phyloP scores from a whole-genome alignment of 2,329 filamentous ascomycete species.

The Colletotrichum tropicicola region DNA sequence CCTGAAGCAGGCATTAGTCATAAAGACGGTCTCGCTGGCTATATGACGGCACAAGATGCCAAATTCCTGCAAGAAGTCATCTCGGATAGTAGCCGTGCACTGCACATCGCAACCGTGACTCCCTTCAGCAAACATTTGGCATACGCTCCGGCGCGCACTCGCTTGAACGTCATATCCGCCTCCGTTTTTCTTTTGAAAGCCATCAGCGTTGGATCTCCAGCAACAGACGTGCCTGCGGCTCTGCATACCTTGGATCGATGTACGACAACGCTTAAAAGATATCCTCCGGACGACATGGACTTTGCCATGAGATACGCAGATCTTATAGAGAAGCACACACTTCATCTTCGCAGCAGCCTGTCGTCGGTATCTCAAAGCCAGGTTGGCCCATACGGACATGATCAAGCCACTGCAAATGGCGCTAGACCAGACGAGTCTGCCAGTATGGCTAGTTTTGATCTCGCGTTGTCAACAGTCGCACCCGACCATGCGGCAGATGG shows the following conservation, averaged over 20 bases:
- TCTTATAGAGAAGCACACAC: conserved; percentile 33
- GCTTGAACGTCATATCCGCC: conserved; percentile 33
- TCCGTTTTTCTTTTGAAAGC: conserved; percentile 36
- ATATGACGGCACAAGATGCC: conserved; percentile 31
- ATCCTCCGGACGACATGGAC: conserved; percentile 35
- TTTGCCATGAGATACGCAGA: conserved; percentile 35
- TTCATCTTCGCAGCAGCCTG: neutral
- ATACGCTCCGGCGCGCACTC: conserved; percentile 31
- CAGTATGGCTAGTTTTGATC: neutral
- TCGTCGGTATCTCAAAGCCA: neutral
- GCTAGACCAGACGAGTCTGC: neutral
- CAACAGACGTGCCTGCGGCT: conserved; percentile 30
- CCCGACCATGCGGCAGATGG: neutral
- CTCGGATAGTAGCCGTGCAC: conserved; percentile 29
- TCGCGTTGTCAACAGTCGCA: neutral
- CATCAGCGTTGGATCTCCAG: conserved; percentile 25
- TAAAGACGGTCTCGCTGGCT: conserved; percentile 26
- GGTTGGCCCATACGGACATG: neutral
- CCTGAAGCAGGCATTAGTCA: conserved; percentile 13
- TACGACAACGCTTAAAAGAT: conserved; percentile 25
- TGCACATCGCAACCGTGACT: conserved; percentile 29
- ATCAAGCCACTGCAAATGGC: neutral
- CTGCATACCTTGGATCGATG: conserved; percentile 31
- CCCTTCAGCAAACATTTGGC: conserved; percentile 25
- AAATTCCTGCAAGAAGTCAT: conserved; percentile 34